These are phyloP conservation scores for Wickerhamomyces canadensis DNA, from an alignment of 805 yeast species.

Conservation along the genomic window DNA sequence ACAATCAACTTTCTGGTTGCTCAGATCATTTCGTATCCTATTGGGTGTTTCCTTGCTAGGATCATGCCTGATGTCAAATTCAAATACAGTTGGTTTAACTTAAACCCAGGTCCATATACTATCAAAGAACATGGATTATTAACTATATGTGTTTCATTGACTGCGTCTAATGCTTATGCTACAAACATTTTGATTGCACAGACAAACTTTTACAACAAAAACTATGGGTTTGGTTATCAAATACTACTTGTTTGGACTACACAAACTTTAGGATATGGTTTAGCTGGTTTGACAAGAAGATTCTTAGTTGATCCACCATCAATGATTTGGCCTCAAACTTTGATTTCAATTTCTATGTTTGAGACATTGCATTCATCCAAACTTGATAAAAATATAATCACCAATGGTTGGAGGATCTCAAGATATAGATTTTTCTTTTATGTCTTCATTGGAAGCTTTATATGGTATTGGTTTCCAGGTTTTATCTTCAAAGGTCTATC, in stretches of 20 bases:
- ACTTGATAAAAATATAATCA: slow-evolving; percentile 35
- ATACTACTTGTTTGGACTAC: slow-evolving; percentile 48
- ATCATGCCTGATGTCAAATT: slow-evolving; percentile 35
- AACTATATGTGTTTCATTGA: slow-evolving; percentile 41
- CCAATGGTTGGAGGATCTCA: slow-evolving; percentile 56
- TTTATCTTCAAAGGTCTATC: slow-evolving; percentile 56
- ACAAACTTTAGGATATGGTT: slow-evolving; percentile 61
- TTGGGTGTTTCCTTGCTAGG: slow-evolving; percentile 44
- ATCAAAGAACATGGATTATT: slow-evolving; percentile 48
- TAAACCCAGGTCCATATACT: slow-evolving; percentile 50
- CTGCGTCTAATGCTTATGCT: slow-evolving; percentile 45
- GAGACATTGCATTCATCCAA: slow-evolving; percentile 40
- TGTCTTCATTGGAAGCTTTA: slow-evolving; percentile 37
- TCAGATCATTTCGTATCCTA: slow-evolving; percentile 55
- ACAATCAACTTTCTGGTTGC: slow-evolving; percentile 48
- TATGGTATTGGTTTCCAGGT: slow-evolving; percentile 66
- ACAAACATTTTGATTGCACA: slow-evolving; percentile 49
- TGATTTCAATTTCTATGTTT: slow-evolving; percentile 54
- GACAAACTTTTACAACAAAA: slow-evolving; percentile 38
- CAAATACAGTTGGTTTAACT: slow-evolving; percentile 26
- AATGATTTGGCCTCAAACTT: slow-evolving; percentile 59
- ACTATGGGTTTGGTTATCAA: slow-evolving; percentile 43
- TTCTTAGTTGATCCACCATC: slow-evolving; percentile 55
- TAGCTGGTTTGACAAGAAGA: slow-evolving; percentile 56
- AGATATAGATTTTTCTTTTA: slow-evolving; percentile 44